Base-by-base conservation (phyloP, 331 rosid species). In the Malus hybrid region DNA sequence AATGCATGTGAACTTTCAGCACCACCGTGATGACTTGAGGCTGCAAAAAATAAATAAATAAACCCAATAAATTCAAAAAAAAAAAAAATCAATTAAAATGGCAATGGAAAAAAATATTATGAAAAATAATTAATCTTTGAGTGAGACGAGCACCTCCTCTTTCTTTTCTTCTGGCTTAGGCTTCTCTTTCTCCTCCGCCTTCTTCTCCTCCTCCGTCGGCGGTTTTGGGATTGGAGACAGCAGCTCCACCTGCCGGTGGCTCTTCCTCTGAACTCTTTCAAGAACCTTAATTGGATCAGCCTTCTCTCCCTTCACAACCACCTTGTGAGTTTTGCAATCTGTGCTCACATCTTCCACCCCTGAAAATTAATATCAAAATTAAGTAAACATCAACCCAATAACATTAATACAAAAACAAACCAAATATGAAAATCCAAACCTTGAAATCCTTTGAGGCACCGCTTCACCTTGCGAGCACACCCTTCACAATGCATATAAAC, bases 401-500 rank as follows among this genome's bases (percentile, higher is more conserved):
- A 59, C 31, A 57, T 10, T 6, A 8, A 39, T 2, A 33, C 33
- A 28, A 15, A 5, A 69, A 36, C 67, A 77, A 6, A 34, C 22
- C 28, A 5, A 60, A 64, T 16, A 16, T 24, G 70, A 22, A 29
- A 67, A 5, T 4, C 9, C 82, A 55, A 65, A 92, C 99, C 99
- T 85, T 86, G 85, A 74, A 92, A 92, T 20, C 90, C 92, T 77
- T 86, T 89, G 73, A 95, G 99, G 20, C 90, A 84, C 7, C 97
- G 89, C 70, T 89, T 90, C 76, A 95, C 99, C 82, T 92, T 95
- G 15, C 97, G 93, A 6, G 99, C 99, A 65, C 99, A 95, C 5
- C 99, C 99, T 78, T 95, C 97, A 52, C 99, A 95, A 90, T 95
- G 99, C 99, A 95, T 95, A 88, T 76, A 92, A 16, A 92, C 99